These are phyloP conservation scores for Acacia acuminata DNA, from an alignment of 306 rosid species.

Conservation along the genomic window DNA sequence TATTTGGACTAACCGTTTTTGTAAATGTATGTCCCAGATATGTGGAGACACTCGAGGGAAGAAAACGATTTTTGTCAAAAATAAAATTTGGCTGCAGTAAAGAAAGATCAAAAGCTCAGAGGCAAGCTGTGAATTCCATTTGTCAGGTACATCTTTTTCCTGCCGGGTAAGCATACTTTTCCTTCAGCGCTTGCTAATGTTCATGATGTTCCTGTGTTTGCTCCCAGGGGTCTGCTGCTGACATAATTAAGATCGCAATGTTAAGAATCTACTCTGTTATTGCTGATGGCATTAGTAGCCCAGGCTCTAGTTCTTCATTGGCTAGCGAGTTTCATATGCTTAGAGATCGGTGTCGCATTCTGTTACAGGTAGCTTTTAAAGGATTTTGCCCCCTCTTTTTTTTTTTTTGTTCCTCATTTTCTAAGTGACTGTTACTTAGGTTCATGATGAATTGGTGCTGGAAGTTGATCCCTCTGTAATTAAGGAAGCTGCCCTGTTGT, in stretches of 20 bases:
- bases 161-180: constrained; percentile 5
- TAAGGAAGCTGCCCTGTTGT: constrained; percentile 76
- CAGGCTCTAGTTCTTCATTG: constrained; percentile 47
- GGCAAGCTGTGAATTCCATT: constrained; percentile 96
- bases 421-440: constrained; percentile 52
- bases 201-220: constrained; percentile 32
- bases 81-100: constrained; percentile 70
- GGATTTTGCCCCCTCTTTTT: constrained; percentile 4
- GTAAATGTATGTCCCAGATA: constrained; percentile 54
- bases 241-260: constrained; percentile 91
- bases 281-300: constrained; percentile 42
- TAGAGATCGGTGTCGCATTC: constrained; percentile 73
- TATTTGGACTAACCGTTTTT: constrained; percentile 13
- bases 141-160: constrained; percentile 68
- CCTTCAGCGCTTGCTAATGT: constrained; percentile 9
- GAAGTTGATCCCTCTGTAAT: constrained; percentile 81
- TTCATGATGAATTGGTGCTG: constrained; percentile 91
- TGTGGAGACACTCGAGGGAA: constrained; percentile 78
- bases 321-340: constrained; percentile 46
- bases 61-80: constrained; percentile 90
- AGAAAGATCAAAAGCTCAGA: constrained; percentile 89
- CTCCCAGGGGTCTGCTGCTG: constrained; percentile 92
- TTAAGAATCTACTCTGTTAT: constrained; percentile 64
- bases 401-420: constrained; percentile 6
- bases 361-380: constrained; percentile 68